Percentiles rank a stretch among this genome's conserved stretches.
These are phyloP conservation scores for Neltuma alba DNA, from an alignment of 306 rosid species.

Conservation along the genomic window DNA sequence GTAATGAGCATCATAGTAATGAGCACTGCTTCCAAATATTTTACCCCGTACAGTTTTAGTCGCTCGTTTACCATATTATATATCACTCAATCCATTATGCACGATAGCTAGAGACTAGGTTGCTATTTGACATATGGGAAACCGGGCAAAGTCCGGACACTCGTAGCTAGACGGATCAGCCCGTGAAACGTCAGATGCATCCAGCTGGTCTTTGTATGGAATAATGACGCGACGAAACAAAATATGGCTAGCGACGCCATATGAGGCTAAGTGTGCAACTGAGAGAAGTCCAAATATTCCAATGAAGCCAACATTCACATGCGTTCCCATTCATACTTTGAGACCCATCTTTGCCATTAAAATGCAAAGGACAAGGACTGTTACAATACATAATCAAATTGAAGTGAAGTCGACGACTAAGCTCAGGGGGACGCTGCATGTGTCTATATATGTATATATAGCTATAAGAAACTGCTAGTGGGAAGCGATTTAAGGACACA, in stretches of 20 bases:
- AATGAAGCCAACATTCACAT: conserved; percentile 24
- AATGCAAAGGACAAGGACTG: background rate
- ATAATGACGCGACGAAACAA: background rate
- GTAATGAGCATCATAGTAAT: too few species aligned
- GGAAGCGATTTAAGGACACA: conserved; percentile 6
- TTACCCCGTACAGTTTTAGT: too few species aligned
- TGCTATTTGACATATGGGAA: background rate
- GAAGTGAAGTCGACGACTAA: background rate
- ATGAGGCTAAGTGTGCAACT: background rate
- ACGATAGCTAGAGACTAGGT: background rate
- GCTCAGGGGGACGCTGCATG: background rate
- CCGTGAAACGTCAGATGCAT: background rate
- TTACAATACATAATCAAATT: background rate
- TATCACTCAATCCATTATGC: too few species aligned
- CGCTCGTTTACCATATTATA: background rate
- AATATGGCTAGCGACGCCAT: background rate
- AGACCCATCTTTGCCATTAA: background rate
- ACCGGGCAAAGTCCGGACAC: background rate
- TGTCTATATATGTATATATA: background rate
- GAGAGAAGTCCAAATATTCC: background rate
- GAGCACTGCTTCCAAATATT: too few species aligned
- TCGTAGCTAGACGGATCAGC: background rate
- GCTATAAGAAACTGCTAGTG: conserved; percentile 2
- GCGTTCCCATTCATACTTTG: background rate
- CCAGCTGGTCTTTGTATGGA: background rate